A percentile compares a stretch with the other conserved stretches of the same genome.
Evolutionary conservation across 768 basidiomycete species (phyloP).

Genomic region (Lyophyllum shimeji): DNA sequence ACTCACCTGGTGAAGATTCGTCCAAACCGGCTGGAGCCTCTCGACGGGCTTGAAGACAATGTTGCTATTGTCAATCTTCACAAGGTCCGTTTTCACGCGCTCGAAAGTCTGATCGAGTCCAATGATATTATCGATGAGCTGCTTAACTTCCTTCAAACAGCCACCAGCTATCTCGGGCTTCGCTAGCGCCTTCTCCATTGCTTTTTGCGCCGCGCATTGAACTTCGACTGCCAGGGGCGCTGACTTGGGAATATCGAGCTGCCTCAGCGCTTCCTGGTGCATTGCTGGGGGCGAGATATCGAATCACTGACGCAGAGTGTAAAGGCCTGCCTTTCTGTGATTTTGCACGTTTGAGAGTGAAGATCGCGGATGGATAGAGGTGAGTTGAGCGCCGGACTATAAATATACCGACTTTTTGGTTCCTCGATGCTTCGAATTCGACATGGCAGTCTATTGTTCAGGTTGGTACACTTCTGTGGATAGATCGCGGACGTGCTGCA

Average conservation of each 20-base stretch:
- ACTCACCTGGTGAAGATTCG: slow-evolving; percentile 4
- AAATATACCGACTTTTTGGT: background rate
- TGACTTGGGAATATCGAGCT: background rate
- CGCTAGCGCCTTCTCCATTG: background rate
- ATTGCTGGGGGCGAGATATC: background rate
- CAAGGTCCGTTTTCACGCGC: slow-evolving; percentile 10
- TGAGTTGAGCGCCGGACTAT: background rate
- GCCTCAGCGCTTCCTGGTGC: background rate
- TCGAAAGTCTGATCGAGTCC: slow-evolving; percentile 16
- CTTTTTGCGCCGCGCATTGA: background rate
- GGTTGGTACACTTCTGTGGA: background rate
- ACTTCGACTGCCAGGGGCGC: background rate
- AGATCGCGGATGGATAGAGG: background rate
- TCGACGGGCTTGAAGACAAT: slow-evolving; percentile 10
- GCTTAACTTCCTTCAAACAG: slow-evolving; percentile 4
- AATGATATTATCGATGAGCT: slow-evolving; percentile 8
- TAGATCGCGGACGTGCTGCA: background rate
- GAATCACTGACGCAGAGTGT: background rate
- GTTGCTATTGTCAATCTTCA: background rate
- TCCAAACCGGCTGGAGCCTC: slow-evolving; percentile 10
- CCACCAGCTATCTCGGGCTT: background rate
- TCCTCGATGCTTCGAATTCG: background rate
- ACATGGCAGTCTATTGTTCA: background rate
- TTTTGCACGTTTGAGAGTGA: background rate
- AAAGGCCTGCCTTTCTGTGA: background rate